Evolutionary conservation across 257 asterid species (phyloP).

Genomic region (Solanum dulcamara): DNA sequence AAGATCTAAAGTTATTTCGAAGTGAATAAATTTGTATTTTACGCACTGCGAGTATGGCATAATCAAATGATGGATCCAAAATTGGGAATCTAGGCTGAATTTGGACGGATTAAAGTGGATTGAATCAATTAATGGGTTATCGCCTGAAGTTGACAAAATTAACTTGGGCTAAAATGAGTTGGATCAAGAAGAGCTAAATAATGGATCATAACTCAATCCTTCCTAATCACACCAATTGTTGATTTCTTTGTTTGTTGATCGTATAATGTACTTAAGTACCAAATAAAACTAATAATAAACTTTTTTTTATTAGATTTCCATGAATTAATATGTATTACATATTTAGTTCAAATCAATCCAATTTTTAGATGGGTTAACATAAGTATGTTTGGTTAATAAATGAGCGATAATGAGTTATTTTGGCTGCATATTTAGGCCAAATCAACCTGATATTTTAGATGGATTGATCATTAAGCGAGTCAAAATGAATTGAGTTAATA

Average conservation of each 20-base stretch:
- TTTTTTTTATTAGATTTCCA: neutral
- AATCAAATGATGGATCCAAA: neutral
- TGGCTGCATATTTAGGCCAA: no score
- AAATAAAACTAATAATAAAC: neutral
- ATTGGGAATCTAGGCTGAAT: neutral
- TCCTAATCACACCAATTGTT: neutral
- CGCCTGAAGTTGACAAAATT: neutral
- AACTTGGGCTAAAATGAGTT: neutral
- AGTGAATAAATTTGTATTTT: neutral
- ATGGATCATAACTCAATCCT: neutral
- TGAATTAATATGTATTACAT: neutral
- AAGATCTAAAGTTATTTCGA: neutral
- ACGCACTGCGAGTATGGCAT: neutral
- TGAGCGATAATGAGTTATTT: no score
- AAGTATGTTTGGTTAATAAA: neutral
- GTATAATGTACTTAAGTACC: neutral
- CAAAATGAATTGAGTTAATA: neutral
- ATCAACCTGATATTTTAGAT: no score
- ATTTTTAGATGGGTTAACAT: neutral
- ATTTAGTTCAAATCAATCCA: neutral
- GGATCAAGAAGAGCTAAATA: neutral
- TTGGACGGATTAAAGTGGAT: neutral
- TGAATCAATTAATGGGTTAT: neutral
- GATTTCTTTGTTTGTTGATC: neutral
- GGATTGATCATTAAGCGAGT: no score